Percentiles rank a stretch among this genome's conserved stretches.
Conservation (phyloP, 257 asterid genomes). For the Primulina huaijiensis region DNA sequence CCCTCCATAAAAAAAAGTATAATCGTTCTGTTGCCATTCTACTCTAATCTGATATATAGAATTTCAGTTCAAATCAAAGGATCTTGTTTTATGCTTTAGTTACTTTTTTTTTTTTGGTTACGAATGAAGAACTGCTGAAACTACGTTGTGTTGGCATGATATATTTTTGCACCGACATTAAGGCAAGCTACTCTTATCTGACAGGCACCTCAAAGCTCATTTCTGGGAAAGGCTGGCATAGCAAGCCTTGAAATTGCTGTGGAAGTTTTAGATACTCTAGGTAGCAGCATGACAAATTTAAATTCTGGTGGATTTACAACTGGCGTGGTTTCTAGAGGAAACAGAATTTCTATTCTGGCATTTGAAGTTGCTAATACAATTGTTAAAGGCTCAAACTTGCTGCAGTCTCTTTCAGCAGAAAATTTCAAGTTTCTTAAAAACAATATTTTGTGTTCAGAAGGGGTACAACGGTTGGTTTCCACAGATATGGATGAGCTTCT, state of each 20-base stretch:
- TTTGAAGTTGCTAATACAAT: conserved; percentile 97
- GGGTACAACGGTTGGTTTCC: conserved; percentile 76
- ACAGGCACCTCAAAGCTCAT: conserved; percentile 61
- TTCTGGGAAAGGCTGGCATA: conserved; percentile 93
- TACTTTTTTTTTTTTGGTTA: too few relatives aligned
- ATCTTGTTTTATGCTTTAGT: too few relatives aligned
- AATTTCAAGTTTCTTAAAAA: conserved; percentile 61
- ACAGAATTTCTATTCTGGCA: conserved; percentile 68
- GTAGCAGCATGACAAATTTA: conserved; percentile 96
- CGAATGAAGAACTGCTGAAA: too few relatives aligned
- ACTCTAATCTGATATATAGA: too few relatives aligned
- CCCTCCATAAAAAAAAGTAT: too few relatives aligned
- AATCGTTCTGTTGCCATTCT: too few relatives aligned
- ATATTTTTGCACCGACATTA: not conserved
- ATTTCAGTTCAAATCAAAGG: too few relatives aligned
- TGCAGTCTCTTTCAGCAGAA: conserved; percentile 84
- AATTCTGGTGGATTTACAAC: conserved; percentile 80
- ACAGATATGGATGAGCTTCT: conserved; percentile 87
- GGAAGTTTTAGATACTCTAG: conserved; percentile 90
- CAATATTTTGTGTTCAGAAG: conserved; percentile 79
- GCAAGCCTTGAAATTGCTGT: conserved; percentile 90
- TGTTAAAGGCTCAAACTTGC: conserved; percentile 74
- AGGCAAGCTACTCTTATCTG: conserved; percentile 29
- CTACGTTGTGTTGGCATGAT: too few relatives aligned
- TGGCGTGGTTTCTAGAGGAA: conserved; percentile 71